Evolutionary conservation across 1,284 basidiomycete genomes (phyloP), one percentile per base, ranked within the genome.

Genomic region (Malassezia caprae): DNA sequence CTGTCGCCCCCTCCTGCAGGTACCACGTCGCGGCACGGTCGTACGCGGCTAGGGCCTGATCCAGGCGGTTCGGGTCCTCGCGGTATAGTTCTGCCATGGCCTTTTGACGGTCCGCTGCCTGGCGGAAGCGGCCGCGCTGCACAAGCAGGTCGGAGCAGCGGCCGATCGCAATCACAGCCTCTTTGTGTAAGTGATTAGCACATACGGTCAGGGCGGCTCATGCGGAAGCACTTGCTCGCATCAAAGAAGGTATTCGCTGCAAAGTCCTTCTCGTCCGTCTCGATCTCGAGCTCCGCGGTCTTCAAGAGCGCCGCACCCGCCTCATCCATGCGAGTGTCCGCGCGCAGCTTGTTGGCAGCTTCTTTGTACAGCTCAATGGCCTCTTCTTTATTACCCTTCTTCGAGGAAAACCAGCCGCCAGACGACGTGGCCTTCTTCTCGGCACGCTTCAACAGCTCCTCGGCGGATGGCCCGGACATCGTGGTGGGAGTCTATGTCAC

Each of bases 21-120:
- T 98, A 98, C 90, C 93, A 96, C 43, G 94, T 88, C n/a, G 84
- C 93, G 8, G 94, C 93, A 48, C 87, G 82, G 70, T 88, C 87
- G 73, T 84, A 94, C 73, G 88, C 88, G 59, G 94, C 88, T 67
- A 91, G 84, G 39, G 90, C 93, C 67, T 82, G 84, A 12, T 81
- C 80, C 43, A 90, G 77, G 75, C 90, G 84, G 58, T 81, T 79
- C 12, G 77, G 78, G 51, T 80, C 80, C 68, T 89, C 84, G 37
- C 91, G 82, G 77, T 90, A 86, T 63, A 98, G 88, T 73, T 88
- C 85, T 3, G 84, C 93, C 64, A 96, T 91, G 78, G 70, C 68
- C 62, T 76, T 96, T 80, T 96, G 88, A 65, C 94, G 79, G 76
- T 99, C 94, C 8, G 93, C 94, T 26, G 94, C 94, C 75, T 98